Percentiles rank a stretch among this genome's conserved stretches.
Conservation (phyloP, 352 stramenopile species). For the Phytophthora podocarpi region DNA sequence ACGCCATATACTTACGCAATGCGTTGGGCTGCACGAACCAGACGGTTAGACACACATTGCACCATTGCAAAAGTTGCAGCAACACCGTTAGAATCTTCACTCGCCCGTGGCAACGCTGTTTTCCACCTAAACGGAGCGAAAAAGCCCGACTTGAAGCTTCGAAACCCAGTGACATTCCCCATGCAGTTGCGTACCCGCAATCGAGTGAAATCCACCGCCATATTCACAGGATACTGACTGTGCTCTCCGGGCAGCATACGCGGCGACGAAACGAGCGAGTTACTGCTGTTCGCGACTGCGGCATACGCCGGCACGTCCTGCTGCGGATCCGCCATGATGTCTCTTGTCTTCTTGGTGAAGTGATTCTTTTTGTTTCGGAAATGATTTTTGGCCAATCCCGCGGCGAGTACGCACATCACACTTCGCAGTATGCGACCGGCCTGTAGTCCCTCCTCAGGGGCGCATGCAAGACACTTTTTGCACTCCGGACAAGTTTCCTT, state of each 20-base stretch:
- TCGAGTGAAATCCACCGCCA: slow-evolving; percentile 75
- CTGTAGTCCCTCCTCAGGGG: slow-evolving; percentile 13
- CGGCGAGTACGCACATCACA: background rate
- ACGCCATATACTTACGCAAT: slow-evolving; percentile 73
- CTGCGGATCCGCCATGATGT: slow-evolving; percentile 36
- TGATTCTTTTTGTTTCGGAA: slow-evolving; percentile 27
- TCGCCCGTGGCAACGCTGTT: background rate
- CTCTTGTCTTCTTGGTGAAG: slow-evolving; percentile 1
- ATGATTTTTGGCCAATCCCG: slow-evolving; percentile 24
- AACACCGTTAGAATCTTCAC: background rate
- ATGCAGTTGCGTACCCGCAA: slow-evolving; percentile 49
- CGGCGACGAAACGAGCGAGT: slow-evolving; percentile 5
- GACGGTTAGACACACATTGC: background rate
- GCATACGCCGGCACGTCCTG: background rate
- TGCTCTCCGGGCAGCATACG: slow-evolving; percentile 31
- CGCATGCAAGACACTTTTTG: no score
- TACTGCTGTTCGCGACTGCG: background rate
- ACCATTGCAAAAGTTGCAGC: slow-evolving; percentile 22
- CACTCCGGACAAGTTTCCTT: no score
- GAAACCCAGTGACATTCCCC: background rate
- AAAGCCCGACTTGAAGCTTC: background rate
- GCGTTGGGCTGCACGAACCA: slow-evolving; percentile 45
- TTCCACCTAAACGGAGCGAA: background rate
- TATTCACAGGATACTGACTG: slow-evolving; percentile 61
- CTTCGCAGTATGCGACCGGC: no score